Base-by-base conservation (phyloP, 1,284 basidiomycete species). In the Boletellus deceptivus region DNA sequence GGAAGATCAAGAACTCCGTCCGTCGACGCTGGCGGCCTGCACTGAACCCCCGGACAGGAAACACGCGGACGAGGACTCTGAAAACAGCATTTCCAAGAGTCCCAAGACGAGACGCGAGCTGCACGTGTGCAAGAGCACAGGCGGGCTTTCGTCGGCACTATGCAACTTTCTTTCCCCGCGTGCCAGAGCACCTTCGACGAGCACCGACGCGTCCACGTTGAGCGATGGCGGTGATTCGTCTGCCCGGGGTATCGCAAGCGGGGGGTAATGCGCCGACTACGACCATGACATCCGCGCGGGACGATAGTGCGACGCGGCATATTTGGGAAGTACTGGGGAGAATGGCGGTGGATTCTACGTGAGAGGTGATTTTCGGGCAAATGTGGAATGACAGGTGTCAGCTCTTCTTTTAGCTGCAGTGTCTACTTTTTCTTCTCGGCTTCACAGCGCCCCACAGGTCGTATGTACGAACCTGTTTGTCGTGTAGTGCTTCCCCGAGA, bases 281-380 rank as follows among this genome's bases (percentile, higher is more conserved):
- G 14, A 43, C 24, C 25, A 33, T 13, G 13, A 29, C 41, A 2
- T 8, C 36, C 17, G 35, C n/a, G n/a, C n/a, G n/a, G n/a, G n/a
- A n/a, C n/a, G n/a, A n/a, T n/a, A n/a, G n/a, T n/a, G n/a, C n/a
- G n/a, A 24, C 54, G 9, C 52, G 55, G 29, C 35, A 18, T 11
- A 53, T 67, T 40, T 59, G 36, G 54, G 55, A 57, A 47, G 61
- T 53, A 7, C 39, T 67, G 34, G 64, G 34, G 20, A 67, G 57
- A 40, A 64, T 67, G 63, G 59, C 20, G 8, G 54, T 67, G 18
- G 54, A 57, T 46, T 43, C 57, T 22, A 6, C 20, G n/a, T 51
- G 43, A 61, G 46, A 39, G 29, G 6, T 13, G 6, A 3, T 3
- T 29, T 13, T 29, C 10, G 29, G 29, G 29, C 6, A 29, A 35